phyloP scores from a whole-genome alignment of 2,329 filamentous ascomycete genomes.

The Orbilia ellipsospora region DNA sequence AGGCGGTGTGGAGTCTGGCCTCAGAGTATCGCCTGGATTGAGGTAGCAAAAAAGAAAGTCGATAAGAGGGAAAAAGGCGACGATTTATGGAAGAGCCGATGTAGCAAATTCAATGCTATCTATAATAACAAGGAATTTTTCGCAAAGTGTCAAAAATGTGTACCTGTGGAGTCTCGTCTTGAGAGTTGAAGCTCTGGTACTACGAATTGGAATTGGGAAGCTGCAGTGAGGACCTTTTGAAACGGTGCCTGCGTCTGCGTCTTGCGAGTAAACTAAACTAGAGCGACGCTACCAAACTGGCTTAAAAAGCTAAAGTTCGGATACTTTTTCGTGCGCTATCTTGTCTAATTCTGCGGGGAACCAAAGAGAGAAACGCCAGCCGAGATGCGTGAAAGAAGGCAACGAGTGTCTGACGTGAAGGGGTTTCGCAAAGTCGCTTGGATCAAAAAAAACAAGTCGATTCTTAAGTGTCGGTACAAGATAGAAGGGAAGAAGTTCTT shows the following conservation, averaged over 20 bases:
- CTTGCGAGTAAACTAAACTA: constrained; percentile 10
- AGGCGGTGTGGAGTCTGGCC: neutral
- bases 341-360: constrained; percentile 5
- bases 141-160: neutral
- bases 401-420: neutral
- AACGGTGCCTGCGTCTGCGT: constrained; percentile 18
- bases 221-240: constrained; percentile 17
- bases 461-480: constrained; percentile 1
- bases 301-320: constrained; percentile 6
- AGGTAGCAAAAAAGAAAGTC: constrained; percentile 4
- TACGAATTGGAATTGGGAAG: constrained; percentile 6
- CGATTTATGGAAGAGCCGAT: constrained; percentile 1
- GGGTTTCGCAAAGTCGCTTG: neutral
- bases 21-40: constrained; percentile 1
- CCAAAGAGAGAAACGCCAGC: constrained; percentile 1
- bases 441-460: neutral
- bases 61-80: constrained; percentile 11
- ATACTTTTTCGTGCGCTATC: neutral
- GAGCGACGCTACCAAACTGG: constrained; percentile 5
- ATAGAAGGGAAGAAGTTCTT: constrained; percentile 7
- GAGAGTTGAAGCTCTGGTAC: constrained; percentile 4
- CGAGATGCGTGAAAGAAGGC: constrained; percentile 1
- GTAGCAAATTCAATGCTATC: neutral
- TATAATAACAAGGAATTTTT: neutral
- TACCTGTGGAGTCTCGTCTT: neutral